phyloP scores from a whole-genome alignment of 495 filamentous ascomycete species.

The Xylaria cubensis region DNA sequence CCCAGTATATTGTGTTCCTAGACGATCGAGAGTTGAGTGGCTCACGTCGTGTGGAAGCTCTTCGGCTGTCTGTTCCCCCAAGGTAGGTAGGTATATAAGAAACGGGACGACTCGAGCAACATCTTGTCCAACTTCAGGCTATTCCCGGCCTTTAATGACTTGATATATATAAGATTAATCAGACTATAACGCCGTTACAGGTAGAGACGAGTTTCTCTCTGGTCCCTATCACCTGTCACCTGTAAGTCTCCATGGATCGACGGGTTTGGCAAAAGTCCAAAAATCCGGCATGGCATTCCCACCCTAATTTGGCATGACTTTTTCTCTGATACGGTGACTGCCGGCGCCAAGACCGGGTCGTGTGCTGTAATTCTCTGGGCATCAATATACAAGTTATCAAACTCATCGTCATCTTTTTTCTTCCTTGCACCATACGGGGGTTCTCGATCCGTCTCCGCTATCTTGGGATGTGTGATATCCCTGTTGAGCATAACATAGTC shows the following conservation, averaged over 20 bases:
- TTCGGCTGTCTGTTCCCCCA: conserved; percentile 32
- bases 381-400: conserved; percentile 35
- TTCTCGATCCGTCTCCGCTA: conserved; percentile 86
- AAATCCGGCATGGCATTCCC: conserved; percentile 38
- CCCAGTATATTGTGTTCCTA: conserved; percentile 39
- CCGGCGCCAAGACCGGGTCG: conserved; percentile 35
- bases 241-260: conserved; percentile 31
- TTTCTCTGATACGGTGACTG: conserved; percentile 31
- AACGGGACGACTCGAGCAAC: conserved; percentile 36
- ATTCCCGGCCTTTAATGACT: conserved; percentile 39
- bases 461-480: conserved; percentile 89
- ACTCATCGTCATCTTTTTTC: conserved; percentile 28
- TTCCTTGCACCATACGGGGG: conserved; percentile 68
- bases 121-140: conserved; percentile 40
- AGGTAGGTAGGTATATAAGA: conserved; percentile 44
- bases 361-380: conserved; percentile 32
- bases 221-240: conserved; percentile 25
- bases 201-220: no score
- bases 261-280: conserved; percentile 33
- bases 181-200: conserved; percentile 22
- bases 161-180: conserved; percentile 34
- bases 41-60: conserved; percentile 37
- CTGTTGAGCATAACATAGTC: conserved; percentile 92
- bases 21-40: conserved; percentile 37
- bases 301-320: conserved; percentile 33